A percentile compares a stretch with the other conserved stretches of the same genome.
These are phyloP conservation scores for Gastrolobium villosum DNA, from an alignment of 306 rosid genomes.

Conservation along the genomic window DNA sequence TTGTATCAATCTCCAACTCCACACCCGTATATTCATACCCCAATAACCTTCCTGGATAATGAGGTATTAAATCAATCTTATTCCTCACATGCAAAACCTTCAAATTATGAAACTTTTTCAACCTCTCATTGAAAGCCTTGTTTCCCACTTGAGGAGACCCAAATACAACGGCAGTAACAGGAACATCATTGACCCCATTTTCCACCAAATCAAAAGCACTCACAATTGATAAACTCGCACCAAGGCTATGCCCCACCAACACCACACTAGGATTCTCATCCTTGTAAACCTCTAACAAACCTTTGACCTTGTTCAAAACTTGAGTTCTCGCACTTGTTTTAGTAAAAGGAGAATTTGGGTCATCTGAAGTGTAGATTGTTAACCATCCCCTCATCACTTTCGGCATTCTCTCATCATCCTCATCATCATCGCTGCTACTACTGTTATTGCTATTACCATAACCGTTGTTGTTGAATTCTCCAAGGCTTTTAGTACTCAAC, in stretches of 20 bases:
- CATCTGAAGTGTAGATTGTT: slow-evolving; percentile 61
- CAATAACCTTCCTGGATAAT: slow-evolving; percentile 55
- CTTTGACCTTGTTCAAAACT: slow-evolving; percentile 46
- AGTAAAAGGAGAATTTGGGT: slow-evolving; percentile 60
- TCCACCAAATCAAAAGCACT: slow-evolving; percentile 71
- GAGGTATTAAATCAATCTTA: slow-evolving; percentile 57
- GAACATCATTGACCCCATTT: slow-evolving; percentile 59
- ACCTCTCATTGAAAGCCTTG: slow-evolving; percentile 53
- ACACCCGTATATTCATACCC: slow-evolving; percentile 59
- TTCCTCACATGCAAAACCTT: slow-evolving; percentile 64
- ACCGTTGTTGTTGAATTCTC: neutral
- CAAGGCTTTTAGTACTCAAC: slow-evolving; percentile 35
- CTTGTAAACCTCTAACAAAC: slow-evolving; percentile 48
- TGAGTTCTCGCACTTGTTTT: slow-evolving; percentile 65
- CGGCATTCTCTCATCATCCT: slow-evolving; percentile 39
- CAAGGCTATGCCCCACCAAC: slow-evolving; percentile 70
- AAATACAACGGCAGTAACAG: slow-evolving; percentile 63
- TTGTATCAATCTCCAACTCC: slow-evolving; percentile 60
- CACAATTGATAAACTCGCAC: slow-evolving; percentile 62
- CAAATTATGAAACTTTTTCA: slow-evolving; percentile 44
- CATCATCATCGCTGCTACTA: slow-evolving; percentile 36
- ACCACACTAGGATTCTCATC: slow-evolving; percentile 64
- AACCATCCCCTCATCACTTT: slow-evolving; percentile 82
- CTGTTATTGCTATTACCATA: neutral
- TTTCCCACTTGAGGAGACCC: slow-evolving; percentile 62